Evolutionary conservation across 345 rosid genomes (phyloP).

Genomic region (Hirschfeldia incana): DNA sequence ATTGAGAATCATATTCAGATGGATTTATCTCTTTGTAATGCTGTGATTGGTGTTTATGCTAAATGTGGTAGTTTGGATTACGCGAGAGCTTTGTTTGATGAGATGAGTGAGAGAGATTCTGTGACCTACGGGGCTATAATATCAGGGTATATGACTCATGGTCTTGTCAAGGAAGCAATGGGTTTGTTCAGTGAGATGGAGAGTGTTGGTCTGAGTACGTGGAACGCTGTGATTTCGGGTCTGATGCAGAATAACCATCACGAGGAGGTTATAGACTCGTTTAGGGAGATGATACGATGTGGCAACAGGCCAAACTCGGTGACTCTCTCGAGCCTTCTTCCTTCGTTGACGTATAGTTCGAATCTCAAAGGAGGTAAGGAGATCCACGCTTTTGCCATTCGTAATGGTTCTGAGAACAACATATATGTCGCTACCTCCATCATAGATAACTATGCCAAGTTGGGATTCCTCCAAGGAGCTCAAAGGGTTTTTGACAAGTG

Average conservation of each 20-base stretch:
- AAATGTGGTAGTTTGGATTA: slow-evolving; percentile 80
- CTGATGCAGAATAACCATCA: slow-evolving; percentile 66
- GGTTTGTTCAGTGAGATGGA: slow-evolving; percentile 53
- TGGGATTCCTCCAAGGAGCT: slow-evolving; percentile 66
- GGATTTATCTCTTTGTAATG: slow-evolving; percentile 62
- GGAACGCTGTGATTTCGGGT: slow-evolving; percentile 87
- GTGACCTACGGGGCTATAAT: slow-evolving; percentile 66
- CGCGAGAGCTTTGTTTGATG: slow-evolving; percentile 69
- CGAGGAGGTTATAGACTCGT: slow-evolving; percentile 48
- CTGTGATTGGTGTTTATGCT: slow-evolving; percentile 70
- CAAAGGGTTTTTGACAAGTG: slow-evolving; percentile 56
- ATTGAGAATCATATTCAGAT: slow-evolving; percentile 49
- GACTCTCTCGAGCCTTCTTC: slow-evolving; percentile 71
- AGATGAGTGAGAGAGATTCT: slow-evolving; percentile 65
- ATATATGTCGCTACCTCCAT: slow-evolving; percentile 70
- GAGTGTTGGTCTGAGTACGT: slow-evolving; percentile 52
- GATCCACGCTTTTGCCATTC: slow-evolving; percentile 65
- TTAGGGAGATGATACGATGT: slow-evolving; percentile 58
- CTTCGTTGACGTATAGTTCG: slow-evolving; percentile 53
- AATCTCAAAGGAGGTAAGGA: slow-evolving; percentile 76
- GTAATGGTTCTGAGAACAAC: slow-evolving; percentile 48
- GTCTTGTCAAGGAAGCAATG: slow-evolving; percentile 61
- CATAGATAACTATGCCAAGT: slow-evolving; percentile 70
- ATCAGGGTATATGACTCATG: slow-evolving; percentile 73
- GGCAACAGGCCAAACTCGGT: slow-evolving; percentile 62